Evolutionary conservation across 345 rosid genomes (phyloP).

Genomic region (Eucalyptus sp.): DNA sequence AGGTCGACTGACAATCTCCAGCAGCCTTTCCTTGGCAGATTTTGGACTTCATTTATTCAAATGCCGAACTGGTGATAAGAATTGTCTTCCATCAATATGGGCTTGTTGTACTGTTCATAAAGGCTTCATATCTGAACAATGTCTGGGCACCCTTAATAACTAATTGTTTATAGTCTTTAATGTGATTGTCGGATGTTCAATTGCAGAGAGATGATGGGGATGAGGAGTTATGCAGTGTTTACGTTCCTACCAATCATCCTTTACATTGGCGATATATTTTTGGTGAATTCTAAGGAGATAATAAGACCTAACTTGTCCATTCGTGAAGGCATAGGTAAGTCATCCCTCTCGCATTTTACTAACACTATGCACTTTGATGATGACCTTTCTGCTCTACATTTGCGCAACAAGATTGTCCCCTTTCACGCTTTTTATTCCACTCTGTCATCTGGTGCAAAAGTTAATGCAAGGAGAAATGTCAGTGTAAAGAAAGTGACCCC

Average conservation of each 20-base stretch:
- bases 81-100: not conserved
- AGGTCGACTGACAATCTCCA: not conserved
- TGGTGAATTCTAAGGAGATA: conserved; percentile 67
- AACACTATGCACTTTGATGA: not conserved
- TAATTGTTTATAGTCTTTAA: not conserved
- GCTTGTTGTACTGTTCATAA: not conserved
- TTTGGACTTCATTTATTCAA: not conserved
- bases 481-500: not conserved
- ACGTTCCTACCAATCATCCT: conserved; percentile 80
- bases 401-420: not conserved
- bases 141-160: not conserved
- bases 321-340: conserved; percentile 79
- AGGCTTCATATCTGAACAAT: not conserved
- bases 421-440: not conserved
- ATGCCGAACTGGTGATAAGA: not conserved
- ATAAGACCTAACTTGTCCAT: conserved; percentile 73
- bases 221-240: conserved; percentile 81
- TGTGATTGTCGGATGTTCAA: not conserved
- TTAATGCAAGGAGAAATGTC: not conserved
- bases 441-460: not conserved
- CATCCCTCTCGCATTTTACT: not conserved
- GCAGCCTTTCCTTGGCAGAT: not conserved
- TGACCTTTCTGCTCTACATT: not conserved
- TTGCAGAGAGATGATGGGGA: conserved; percentile 65
- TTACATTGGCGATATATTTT: conserved; percentile 67